phyloP scores from a whole-genome alignment of 768 basidiomycete species.

The Lanmaoa rubissima region DNA sequence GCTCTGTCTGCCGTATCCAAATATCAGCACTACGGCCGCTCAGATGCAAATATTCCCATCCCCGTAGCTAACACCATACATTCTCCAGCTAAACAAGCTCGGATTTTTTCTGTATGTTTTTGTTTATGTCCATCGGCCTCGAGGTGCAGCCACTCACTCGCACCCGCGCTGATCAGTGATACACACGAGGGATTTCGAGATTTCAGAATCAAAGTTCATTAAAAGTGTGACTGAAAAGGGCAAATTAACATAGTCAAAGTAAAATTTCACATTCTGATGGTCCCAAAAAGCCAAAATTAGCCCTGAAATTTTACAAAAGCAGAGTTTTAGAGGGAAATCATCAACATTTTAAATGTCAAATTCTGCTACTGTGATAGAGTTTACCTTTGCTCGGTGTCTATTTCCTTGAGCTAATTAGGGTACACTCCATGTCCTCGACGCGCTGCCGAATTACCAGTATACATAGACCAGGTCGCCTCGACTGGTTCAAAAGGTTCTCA shows the following conservation, averaged over 20 bases:
- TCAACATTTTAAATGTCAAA: too few relatives aligned
- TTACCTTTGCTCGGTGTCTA: slow-evolving; percentile 2
- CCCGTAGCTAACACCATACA: not conserved
- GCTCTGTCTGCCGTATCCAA: not conserved
- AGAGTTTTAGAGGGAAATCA: too few relatives aligned
- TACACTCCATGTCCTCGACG: not conserved
- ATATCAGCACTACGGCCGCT: slow-evolving; percentile 3
- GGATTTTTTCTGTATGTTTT: not conserved
- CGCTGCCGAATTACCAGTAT: not conserved
- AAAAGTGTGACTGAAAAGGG: too few relatives aligned
- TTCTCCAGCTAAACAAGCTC: not conserved
- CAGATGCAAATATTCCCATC: not conserved
- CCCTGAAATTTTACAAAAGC: too few relatives aligned
- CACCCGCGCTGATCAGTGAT: not conserved
- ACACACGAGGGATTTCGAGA: too few relatives aligned
- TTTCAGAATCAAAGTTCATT: too few relatives aligned
- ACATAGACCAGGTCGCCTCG: not conserved
- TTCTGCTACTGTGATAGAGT: not conserved
- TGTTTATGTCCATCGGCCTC: not conserved
- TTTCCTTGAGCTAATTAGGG: not conserved
- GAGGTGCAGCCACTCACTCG: not conserved
- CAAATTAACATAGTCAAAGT: too few relatives aligned
- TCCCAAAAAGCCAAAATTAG: too few relatives aligned
- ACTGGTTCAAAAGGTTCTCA: not conserved
- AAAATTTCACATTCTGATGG: too few relatives aligned